Base-by-base conservation (phyloP, 192 early-diverging fungal species). In the Coemansia guatemalensis region DNA sequence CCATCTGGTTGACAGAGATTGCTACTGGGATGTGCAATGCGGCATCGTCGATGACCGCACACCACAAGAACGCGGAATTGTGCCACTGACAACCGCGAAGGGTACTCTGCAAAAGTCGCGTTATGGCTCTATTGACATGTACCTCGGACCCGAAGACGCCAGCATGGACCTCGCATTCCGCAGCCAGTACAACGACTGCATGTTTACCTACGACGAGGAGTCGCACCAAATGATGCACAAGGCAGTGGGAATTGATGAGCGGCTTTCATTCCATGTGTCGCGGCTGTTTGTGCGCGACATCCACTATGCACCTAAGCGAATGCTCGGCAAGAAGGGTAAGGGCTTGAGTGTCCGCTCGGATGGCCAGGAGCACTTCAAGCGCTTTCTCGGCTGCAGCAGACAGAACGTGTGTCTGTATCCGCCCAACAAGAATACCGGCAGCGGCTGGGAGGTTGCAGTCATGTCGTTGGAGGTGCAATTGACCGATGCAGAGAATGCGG, bases 361-460 rank as follows among this genome's bases (percentile, higher is more conserved):
- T 24, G 87, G 83, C 23, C 90, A 91, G 20, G 97, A 99, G 74
- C 97, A 99, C 64, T 99, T 99, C 83, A 95, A 97, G 87, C 96
- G 97, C 71, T 85, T 99, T 47, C 92, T 98, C 69, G 92, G 90
- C 11, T 98, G 95, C 68, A 98, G 95, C 69, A 93, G 97, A 84
- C 95, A 99, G 81, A 95, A 94, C 5, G 91, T 97, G 81, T 89
- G 97, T n/a, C 93, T 99, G 78, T 97, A 97, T 73, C 95, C 95
- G 18, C 97, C 97, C 21, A 90, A 95, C 51, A 94, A 90, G 7
- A 83, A 85, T 44, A 84, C 90, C 9, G 84, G 86, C 20, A 95
- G 97, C 72, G 97, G 97, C 14, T 99, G 97, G 97, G 85, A 96
- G 60, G 93, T 99, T 25, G 97, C 97, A 82, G 96, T 99, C 70